These are phyloP conservation scores for Tetrapisispora nanseiensis DNA, from an alignment of 805 yeast genomes.

Conservation along the genomic window DNA sequence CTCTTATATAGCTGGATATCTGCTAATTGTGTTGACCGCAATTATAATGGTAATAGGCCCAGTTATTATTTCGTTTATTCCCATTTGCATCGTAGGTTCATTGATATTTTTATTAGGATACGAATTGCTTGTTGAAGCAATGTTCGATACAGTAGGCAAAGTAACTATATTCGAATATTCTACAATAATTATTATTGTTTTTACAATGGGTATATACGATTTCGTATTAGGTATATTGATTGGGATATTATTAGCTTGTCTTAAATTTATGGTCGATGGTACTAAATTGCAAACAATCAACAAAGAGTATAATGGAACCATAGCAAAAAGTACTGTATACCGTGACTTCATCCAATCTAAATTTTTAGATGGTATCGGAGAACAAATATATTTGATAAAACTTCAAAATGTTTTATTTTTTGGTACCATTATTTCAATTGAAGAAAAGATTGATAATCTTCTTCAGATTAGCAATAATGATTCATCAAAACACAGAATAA, in stretches of 20 bases:
- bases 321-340: conserved; percentile 84
- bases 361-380: conserved; percentile 75
- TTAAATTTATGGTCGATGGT: conserved; percentile 90
- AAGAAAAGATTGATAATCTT: conserved; percentile 55
- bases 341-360: conserved; percentile 85
- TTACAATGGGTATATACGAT: conserved; percentile 92
- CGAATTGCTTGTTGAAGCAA: conserved; percentile 77
- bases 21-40: conserved; percentile 75
- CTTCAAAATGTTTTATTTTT: conserved; percentile 84
- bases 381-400: conserved; percentile 81
- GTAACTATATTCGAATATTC: conserved; percentile 68
- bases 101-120: conserved; percentile 84
- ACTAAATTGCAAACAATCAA: conserved; percentile 73
- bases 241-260: conserved; percentile 84
- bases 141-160: conserved; percentile 75
- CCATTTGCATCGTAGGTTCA: conserved; percentile 92
- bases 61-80: conserved; percentile 83
- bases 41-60: conserved; percentile 84
- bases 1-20: conserved; percentile 76
- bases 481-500: conserved; percentile 46
- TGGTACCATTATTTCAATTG: conserved; percentile 92
- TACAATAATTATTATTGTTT: conserved; percentile 78
- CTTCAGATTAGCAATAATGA: conserved; percentile 43
- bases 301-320: conserved; percentile 76
- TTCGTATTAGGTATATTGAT: conserved; percentile 87